phyloP scores from a whole-genome alignment of 2,329 filamentous ascomycete genomes.

The Aphanoascus verrucosus region DNA sequence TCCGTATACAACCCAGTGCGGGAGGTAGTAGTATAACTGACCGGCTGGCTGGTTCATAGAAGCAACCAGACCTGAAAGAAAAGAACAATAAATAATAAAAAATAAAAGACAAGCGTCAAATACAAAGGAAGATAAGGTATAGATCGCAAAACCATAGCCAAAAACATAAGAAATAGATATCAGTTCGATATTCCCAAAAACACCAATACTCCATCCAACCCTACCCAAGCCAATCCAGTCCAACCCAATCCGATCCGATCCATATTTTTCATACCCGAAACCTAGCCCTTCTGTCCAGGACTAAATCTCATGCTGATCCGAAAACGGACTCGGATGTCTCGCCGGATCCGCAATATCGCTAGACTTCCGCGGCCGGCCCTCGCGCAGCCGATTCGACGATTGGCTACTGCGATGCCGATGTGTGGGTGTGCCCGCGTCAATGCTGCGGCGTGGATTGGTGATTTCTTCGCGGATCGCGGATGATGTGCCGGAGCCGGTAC shows the following conservation, averaged over 20 bases:
- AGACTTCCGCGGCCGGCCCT: conserved; percentile 14
- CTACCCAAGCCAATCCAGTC: too few species aligned
- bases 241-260: too few species aligned
- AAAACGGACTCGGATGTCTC: conserved; percentile 34
- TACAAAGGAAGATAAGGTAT: too few species aligned
- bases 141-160: neutral
- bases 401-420: conserved; percentile 20
- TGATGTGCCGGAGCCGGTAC: conserved; percentile 17
- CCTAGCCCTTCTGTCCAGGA: neutral
- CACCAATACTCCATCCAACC: too few species aligned
- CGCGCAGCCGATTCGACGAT: conserved; percentile 25
- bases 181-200: too few species aligned
- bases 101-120: neutral
- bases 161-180: neutral
- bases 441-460: conserved; percentile 9
- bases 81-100: too few species aligned
- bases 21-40: neutral
- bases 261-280: neutral
- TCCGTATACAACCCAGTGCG: too few species aligned
- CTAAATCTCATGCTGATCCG: conserved; percentile 34
- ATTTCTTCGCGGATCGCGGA: conserved; percentile 10
- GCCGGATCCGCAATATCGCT: neutral
- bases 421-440: conserved; percentile 12
- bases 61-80: neutral
- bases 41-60: conserved; percentile 2